These are phyloP conservation scores for Grigorovia yakushimaensis DNA, from an alignment of 805 yeast species.

Conservation along the genomic window DNA sequence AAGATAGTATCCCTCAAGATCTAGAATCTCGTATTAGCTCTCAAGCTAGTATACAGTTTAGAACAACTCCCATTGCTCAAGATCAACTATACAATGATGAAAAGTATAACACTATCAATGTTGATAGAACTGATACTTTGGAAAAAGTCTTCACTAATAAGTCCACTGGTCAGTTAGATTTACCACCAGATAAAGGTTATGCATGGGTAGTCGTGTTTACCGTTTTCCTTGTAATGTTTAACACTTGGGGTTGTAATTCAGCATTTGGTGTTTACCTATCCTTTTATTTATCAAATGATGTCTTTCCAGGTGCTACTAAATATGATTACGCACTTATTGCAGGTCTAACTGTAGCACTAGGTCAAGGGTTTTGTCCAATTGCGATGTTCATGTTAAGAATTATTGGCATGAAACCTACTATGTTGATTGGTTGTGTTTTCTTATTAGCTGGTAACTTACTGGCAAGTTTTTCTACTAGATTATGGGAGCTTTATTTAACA, in stretches of 20 bases:
- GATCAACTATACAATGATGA: neutral
- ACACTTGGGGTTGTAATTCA: slow-evolving; percentile 65
- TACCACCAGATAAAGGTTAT: slow-evolving; percentile 56
- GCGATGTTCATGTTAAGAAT: slow-evolving; percentile 38
- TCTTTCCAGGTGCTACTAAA: slow-evolving; percentile 45
- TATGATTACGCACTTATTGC: slow-evolving; percentile 59
- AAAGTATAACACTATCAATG: neutral
- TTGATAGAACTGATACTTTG: slow-evolving; percentile 8
- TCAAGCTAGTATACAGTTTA: neutral
- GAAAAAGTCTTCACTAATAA: slow-evolving; percentile 30
- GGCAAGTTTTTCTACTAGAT: slow-evolving; percentile 47
- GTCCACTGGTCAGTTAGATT: slow-evolving; percentile 27
- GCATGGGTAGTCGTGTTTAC: slow-evolving; percentile 57
- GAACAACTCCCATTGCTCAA: neutral
- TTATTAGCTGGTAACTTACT: slow-evolving; percentile 48
- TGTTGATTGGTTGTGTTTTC: slow-evolving; percentile 39
- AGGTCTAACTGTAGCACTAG: slow-evolving; percentile 47
- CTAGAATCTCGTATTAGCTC: no score
- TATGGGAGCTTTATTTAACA: slow-evolving; percentile 60
- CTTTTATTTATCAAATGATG: slow-evolving; percentile 40
- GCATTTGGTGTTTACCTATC: slow-evolving; percentile 58
- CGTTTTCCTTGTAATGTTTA: slow-evolving; percentile 40
- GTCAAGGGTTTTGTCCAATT: slow-evolving; percentile 54
- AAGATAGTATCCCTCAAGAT: no score
- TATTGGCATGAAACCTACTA: slow-evolving; percentile 40